A percentile compares a stretch with the other conserved stretches of the same genome.
phyloP scores from a whole-genome alignment of 1,284 basidiomycete species.

The Puccinia coronata region DNA sequence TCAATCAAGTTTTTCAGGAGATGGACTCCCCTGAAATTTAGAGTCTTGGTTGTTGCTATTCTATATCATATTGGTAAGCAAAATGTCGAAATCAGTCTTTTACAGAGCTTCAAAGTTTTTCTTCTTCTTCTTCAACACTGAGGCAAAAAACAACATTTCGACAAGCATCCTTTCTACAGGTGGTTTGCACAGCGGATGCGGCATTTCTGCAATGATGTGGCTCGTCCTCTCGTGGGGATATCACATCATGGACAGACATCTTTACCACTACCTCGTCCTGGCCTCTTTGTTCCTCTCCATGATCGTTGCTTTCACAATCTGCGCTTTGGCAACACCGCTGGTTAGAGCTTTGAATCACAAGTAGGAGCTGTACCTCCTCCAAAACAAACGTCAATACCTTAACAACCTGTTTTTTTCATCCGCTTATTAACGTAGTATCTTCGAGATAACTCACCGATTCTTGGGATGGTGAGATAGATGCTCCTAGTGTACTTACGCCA shows the following conservation, averaged over 20 bases:
- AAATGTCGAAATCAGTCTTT: too few species aligned
- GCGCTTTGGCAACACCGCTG: constrained; percentile 70
- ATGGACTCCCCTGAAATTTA: constrained; percentile 36
- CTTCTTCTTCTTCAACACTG: too few species aligned
- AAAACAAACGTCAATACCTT: too few species aligned
- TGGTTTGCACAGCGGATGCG: constrained; percentile 74
- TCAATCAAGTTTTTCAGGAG: constrained; percentile 55
- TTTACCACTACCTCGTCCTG: constrained; percentile 65
- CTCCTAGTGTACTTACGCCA: too few species aligned
- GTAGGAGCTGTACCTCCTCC: constrained; percentile 62
- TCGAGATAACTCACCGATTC: constrained; percentile 74
- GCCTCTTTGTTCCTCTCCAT: constrained; percentile 67
- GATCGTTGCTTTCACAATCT: constrained; percentile 64
- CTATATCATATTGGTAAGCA: constrained; percentile 50
- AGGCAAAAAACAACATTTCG: too few species aligned
- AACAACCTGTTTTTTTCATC: too few species aligned
- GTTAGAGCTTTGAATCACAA: constrained; percentile 74
- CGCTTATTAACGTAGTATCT: constrained; percentile 63
- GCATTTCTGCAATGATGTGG: constrained; percentile 67
- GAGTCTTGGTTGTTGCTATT: constrained; percentile 44
- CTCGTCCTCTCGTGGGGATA: constrained; percentile 61
- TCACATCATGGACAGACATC: constrained; percentile 66
- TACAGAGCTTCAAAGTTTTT: too few species aligned
- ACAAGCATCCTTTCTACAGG: too few species aligned
- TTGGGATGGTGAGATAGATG: constrained; percentile 72